Evolutionary conservation across 169 alveolate species (phyloP).

Genomic region (Plasmodium adleri): DNA sequence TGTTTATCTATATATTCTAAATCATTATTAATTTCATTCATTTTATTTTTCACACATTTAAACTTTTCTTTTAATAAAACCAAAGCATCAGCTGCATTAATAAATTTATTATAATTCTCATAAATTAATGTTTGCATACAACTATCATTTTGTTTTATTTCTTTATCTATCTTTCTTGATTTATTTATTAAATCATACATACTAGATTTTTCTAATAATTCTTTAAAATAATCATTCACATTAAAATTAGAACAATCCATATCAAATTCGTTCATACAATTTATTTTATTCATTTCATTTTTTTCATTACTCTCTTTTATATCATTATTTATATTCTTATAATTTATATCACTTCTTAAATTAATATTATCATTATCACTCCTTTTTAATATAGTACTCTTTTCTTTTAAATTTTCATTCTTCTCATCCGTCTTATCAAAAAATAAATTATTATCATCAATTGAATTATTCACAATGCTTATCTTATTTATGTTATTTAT

Average conservation of each 20-base stretch:
- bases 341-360: not conserved
- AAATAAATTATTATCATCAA: no score
- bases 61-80: conserved; percentile 81
- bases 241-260: conserved; percentile 61
- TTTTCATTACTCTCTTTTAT: not conserved
- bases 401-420: conserved; percentile 5
- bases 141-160: conserved; percentile 81
- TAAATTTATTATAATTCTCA: conserved; percentile 91
- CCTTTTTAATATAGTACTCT: conserved; percentile 1
- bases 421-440: no score
- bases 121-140: conserved; percentile 91
- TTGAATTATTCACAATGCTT: no score
- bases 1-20: conserved; percentile 25
- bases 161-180: conserved; percentile 53
- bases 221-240: conserved; percentile 56
- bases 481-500: no score
- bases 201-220: conserved; percentile 47
- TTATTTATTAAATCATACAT: conserved; percentile 65
- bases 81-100: conserved; percentile 90
- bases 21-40: conserved; percentile 35
- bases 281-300: not conserved
- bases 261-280: conserved; percentile 30
- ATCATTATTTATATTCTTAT: not conserved
- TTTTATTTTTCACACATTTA: conserved; percentile 72
- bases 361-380: not conserved